Evolutionary conservation across 2,329 filamentous ascomycete genomes (phyloP).

Genomic region (Pseudohalonectria lignicola): DNA sequence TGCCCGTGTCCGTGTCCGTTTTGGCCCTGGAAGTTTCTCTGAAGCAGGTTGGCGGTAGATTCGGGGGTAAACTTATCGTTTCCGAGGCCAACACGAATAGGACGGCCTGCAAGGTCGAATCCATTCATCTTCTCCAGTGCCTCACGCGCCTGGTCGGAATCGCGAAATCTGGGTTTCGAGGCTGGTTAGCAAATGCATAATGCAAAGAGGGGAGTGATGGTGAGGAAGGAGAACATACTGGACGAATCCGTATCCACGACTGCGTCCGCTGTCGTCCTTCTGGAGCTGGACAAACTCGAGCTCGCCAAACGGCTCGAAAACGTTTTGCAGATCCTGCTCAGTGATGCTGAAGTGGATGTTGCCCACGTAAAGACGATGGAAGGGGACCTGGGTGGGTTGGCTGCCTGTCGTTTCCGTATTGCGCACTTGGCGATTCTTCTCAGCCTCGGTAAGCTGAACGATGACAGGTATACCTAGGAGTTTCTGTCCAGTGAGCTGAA

Average conservation of each 20-base stretch:
- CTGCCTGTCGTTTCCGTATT: conserved; percentile 58
- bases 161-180: conserved; percentile 61
- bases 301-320: conserved; percentile 96
- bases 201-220: neutral
- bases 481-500: conserved; percentile 97
- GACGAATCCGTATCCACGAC: conserved; percentile 95
- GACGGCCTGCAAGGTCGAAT: conserved; percentile 93
- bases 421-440: conserved; percentile 96
- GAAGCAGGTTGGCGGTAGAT: conserved; percentile 83
- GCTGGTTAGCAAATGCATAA: neutral
- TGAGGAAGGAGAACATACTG: conserved; percentile 55
- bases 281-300: conserved; percentile 96
- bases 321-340: conserved; percentile 87
- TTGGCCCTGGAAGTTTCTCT: conserved; percentile 83
- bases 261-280: conserved; percentile 84
- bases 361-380: conserved; percentile 96
- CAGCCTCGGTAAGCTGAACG: conserved; percentile 94
- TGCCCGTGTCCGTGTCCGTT: conserved; percentile 25
- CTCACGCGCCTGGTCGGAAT: conserved; percentile 83
- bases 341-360: conserved; percentile 99
- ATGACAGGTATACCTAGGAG: conserved; percentile 98
- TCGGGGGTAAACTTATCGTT: conserved; percentile 99
- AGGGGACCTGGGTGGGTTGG: conserved; percentile 77
- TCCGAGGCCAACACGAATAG: conserved; percentile 95
- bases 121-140: conserved; percentile 99